These are phyloP conservation scores for Zygosaccharomyces sapae DNA, from an alignment of 1,139 yeast genomes.

Conservation along the genomic window DNA sequence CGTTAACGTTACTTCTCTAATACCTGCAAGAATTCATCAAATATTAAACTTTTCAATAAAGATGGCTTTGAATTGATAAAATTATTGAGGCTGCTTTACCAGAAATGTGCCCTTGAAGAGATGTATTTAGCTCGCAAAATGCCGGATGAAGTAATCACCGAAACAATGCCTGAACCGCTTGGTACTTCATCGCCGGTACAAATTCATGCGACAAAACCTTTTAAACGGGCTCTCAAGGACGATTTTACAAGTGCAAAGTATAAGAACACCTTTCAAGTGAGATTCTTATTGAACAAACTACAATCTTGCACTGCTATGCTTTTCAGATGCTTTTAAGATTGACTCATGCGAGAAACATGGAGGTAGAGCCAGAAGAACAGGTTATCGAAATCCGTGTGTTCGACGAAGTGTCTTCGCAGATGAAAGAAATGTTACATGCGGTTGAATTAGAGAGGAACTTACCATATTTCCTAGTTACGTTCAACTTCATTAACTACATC, in stretches of 20 bases:
- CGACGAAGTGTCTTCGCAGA: constrained; percentile 25
- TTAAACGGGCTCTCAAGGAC: constrained; percentile 35
- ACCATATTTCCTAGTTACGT: constrained; percentile 35
- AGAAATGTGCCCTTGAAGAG: constrained; percentile 55
- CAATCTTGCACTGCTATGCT: constrained; percentile 46
- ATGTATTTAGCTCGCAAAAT: constrained; percentile 44
- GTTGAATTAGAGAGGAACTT: constrained; percentile 21
- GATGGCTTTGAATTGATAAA: constrained; percentile 37
- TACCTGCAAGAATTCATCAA: constrained; percentile 47
- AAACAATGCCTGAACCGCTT: constrained; percentile 40
- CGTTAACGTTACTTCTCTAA: constrained; percentile 48
- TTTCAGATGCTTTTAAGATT: constrained; percentile 35
- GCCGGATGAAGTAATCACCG: constrained; percentile 47
- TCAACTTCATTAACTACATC: constrained; percentile 31
- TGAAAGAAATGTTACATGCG: constrained; percentile 25
- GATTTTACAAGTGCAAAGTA: constrained; percentile 50
- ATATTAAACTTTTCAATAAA: constrained; percentile 44
- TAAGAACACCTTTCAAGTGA: constrained; percentile 57
- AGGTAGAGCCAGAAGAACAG: constrained; percentile 21
- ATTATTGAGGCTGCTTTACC: constrained; percentile 45
- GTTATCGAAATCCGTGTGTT: constrained; percentile 31
- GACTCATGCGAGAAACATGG: constrained; percentile 28
- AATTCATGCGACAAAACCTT: constrained; percentile 32
- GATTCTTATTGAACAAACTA: constrained; percentile 48
- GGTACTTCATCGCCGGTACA: constrained; percentile 38